Percentiles rank a stretch among this genome's conserved stretches.
These are phyloP conservation scores for Grigorovia transvaalensis DNA, from an alignment of 805 yeast genomes.

Conservation along the genomic window DNA sequence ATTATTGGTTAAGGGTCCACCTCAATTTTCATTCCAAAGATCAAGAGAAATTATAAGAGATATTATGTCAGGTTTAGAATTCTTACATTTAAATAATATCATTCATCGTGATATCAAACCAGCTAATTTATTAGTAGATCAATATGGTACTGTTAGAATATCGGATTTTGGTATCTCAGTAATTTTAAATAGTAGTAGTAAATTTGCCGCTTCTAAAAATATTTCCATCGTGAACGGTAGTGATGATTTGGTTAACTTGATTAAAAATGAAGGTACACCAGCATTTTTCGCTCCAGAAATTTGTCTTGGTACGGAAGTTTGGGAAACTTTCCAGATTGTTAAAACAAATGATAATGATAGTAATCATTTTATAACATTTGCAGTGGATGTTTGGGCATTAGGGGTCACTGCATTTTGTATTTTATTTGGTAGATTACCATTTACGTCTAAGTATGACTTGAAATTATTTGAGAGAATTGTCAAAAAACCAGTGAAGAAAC, in stretches of 20 bases:
- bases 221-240: neutral
- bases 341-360: slow-evolving; percentile 28
- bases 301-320: slow-evolving; percentile 43
- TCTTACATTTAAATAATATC: slow-evolving; percentile 79
- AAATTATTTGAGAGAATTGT: slow-evolving; percentile 69
- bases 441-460: slow-evolving; percentile 67
- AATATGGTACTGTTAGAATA: slow-evolving; percentile 70
- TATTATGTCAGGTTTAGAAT: slow-evolving; percentile 79
- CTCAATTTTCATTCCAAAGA: slow-evolving; percentile 56
- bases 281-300: slow-evolving; percentile 94
- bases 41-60: slow-evolving; percentile 70
- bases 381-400: slow-evolving; percentile 95
- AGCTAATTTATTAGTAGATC: slow-evolving; percentile 69
- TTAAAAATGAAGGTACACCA: slow-evolving; percentile 96
- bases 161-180: slow-evolving; percentile 96
- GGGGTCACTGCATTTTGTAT: slow-evolving; percentile 88
- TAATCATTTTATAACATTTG: slow-evolving; percentile 44
- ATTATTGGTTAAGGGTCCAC: slow-evolving; percentile 39
- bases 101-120: slow-evolving; percentile 96
- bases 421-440: slow-evolving; percentile 81
- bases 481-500: slow-evolving; percentile 48
- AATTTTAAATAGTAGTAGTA: slow-evolving; percentile 12
- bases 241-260: slow-evolving; percentile 62
- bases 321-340: slow-evolving; percentile 12
- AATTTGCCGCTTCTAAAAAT: slow-evolving; percentile 11